Percentiles rank a stretch among this genome's conserved stretches.
Evolutionary conservation across 176 grass and related monocot species (phyloP).

Genomic region (Elymus sibiricus): DNA sequence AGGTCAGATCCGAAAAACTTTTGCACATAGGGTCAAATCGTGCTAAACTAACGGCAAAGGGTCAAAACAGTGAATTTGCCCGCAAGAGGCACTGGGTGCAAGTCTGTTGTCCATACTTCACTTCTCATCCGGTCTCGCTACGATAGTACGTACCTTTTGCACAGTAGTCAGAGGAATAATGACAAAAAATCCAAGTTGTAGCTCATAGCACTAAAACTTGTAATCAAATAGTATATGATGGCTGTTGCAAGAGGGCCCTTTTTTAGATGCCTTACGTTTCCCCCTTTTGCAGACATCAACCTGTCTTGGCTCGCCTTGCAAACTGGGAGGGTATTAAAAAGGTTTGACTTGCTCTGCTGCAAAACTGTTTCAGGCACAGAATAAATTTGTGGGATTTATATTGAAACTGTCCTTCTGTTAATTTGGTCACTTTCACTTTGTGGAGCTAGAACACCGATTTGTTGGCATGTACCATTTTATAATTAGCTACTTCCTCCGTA

Average conservation of each 20-base stretch:
- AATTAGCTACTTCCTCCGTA: neutral
- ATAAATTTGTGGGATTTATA: slow-evolving; percentile 2
- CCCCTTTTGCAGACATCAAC: slow-evolving; percentile 68
- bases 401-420: slow-evolving; percentile 11
- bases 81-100: neutral
- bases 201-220: neutral
- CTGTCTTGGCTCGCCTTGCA: slow-evolving; percentile 75
- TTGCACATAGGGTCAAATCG: too few species aligned
- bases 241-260: neutral
- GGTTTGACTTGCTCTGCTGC: slow-evolving; percentile 40
- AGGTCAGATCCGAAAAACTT: too few species aligned
- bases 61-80: too few species aligned
- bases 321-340: slow-evolving; percentile 95
- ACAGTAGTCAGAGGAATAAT: neutral
- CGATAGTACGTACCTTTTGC: neutral
- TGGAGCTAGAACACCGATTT: neutral
- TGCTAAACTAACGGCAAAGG: too few species aligned
- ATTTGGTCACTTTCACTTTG: neutral
- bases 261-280: slow-evolving; percentile 1
- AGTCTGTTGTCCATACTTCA: neutral
- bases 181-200: neutral
- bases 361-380: neutral
- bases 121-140: slow-evolving; percentile 7
- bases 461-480: neutral
- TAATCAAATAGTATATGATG: slow-evolving; percentile 5